Percentiles rank a stretch among this genome's conserved stretches.
Evolutionary conservation across 1,139 yeast species (phyloP).

Genomic region (Kodamaea ohmeri): DNA sequence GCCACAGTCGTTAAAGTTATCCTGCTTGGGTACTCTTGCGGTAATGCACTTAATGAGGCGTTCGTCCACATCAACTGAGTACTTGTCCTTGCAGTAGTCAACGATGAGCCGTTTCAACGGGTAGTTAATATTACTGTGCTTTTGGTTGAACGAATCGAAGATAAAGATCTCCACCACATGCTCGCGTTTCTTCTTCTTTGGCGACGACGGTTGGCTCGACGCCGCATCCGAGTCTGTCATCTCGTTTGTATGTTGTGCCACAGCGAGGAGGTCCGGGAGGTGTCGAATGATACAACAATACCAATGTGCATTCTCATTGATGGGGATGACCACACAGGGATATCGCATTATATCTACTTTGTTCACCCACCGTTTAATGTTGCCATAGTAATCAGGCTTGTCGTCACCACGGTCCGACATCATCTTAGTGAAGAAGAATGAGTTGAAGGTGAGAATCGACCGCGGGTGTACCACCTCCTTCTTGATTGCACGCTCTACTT

Average conservation of each 20-base stretch:
- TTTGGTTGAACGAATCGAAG: constrained; percentile 72
- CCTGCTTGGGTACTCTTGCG: constrained; percentile 77
- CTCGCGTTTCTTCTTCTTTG: constrained; percentile 7
- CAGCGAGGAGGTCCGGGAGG: constrained; percentile 32
- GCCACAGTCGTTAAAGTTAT: constrained; percentile 93
- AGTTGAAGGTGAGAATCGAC: constrained; percentile 65
- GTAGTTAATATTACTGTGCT: constrained; percentile 50
- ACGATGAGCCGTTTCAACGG: constrained; percentile 65
- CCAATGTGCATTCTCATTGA: constrained; percentile 86
- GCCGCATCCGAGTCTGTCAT: neutral
- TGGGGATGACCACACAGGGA: constrained; percentile 71
- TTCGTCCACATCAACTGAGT: constrained; percentile 46
- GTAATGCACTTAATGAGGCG: constrained; percentile 41
- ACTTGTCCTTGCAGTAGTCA: constrained; percentile 67
- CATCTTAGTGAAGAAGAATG: constrained; percentile 78
- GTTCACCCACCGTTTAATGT: constrained; percentile 77
- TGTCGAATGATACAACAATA: constrained; percentile 68
- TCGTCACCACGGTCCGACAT: constrained; percentile 22
- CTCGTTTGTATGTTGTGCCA: constrained; percentile 14
- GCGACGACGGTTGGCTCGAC: too few species aligned
- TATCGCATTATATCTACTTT: constrained; percentile 63
- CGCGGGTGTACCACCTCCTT: constrained; percentile 19
- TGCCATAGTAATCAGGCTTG: constrained; percentile 47
- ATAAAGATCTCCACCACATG: constrained; percentile 54
- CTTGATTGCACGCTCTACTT: constrained; percentile 41